A percentile compares a stretch with the other conserved stretches of the same genome.
Evolutionary conservation across 2,329 filamentous ascomycete genomes (phyloP).

Genomic region (Beauveria brongniartii): DNA sequence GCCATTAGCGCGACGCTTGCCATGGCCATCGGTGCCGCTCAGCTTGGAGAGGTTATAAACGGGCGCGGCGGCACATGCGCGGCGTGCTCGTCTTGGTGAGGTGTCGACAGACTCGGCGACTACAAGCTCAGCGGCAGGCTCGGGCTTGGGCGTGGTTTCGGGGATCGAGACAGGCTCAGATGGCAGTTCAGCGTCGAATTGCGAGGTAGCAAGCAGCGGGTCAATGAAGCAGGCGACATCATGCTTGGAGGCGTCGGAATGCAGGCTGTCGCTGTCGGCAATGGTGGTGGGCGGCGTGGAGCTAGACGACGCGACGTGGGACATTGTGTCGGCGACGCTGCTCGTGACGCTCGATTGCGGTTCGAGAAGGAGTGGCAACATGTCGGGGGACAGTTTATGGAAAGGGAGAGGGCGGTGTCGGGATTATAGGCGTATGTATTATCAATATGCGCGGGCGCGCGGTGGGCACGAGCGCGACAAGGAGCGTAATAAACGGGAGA

Average conservation of each 20-base stretch:
- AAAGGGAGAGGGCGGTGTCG: neutral
- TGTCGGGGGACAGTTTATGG: slow-evolving; percentile 1
- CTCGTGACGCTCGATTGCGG: slow-evolving; percentile 25
- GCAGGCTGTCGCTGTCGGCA: slow-evolving; percentile 52
- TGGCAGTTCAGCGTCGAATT: slow-evolving; percentile 13
- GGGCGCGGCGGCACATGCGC: slow-evolving; percentile 45
- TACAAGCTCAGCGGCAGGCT: neutral
- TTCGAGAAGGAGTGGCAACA: slow-evolving; percentile 24
- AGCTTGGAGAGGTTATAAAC: slow-evolving; percentile 61
- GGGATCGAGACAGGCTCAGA: slow-evolving; percentile 17
- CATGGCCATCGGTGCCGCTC: slow-evolving; percentile 53
- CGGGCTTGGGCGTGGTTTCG: neutral
- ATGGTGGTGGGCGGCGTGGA: slow-evolving; percentile 59
- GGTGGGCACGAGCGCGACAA: slow-evolving; percentile 3
- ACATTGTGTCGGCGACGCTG: slow-evolving; percentile 32
- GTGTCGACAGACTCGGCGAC: slow-evolving; percentile 1
- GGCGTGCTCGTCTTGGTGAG: slow-evolving; percentile 37
- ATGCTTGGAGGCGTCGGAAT: slow-evolving; percentile 35
- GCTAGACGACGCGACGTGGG: slow-evolving; percentile 46
- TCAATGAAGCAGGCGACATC: slow-evolving; percentile 26
- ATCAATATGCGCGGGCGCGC: neutral
- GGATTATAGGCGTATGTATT: neutral
- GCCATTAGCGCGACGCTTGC: slow-evolving; percentile 45
- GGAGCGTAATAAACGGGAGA: neutral
- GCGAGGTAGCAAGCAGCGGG: slow-evolving; percentile 13